Conservation (phyloP, 495 filamentous ascomycete genomes). For the Talaromyces borbonicus region DNA sequence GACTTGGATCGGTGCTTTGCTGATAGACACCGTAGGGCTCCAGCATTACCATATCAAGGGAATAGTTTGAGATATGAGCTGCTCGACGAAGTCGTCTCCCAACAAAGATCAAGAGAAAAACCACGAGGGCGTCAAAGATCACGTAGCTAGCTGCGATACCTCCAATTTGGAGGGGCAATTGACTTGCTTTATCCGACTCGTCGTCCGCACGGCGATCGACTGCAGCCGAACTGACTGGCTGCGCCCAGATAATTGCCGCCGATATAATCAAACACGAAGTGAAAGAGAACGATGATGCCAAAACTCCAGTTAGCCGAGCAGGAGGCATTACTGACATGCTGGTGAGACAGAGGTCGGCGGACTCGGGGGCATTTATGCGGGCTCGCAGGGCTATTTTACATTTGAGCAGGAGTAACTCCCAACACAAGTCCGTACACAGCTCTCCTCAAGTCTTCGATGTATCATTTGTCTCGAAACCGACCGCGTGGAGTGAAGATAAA, state of each 20-base stretch:
- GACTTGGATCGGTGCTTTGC: slow-evolving; percentile 40
- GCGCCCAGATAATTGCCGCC: background rate
- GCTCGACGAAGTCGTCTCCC: slow-evolving; percentile 48
- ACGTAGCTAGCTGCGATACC: slow-evolving; percentile 74
- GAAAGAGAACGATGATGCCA: background rate
- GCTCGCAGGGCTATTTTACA: background rate
- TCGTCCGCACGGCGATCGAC: background rate
- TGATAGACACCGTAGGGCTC: slow-evolving; percentile 37
- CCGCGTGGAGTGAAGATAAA: background rate
- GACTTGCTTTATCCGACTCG: slow-evolving; percentile 20
- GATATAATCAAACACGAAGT: background rate
- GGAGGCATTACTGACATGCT: background rate
- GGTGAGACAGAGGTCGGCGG: background rate
- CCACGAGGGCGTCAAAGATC: slow-evolving; percentile 57
- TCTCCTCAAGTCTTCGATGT: no score
- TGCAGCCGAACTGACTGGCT: background rate
- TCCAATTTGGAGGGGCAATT: slow-evolving; percentile 62
- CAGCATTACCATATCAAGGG: slow-evolving; percentile 54
- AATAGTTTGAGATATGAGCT: slow-evolving; percentile 41
- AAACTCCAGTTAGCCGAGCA: background rate
- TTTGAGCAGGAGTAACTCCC: background rate
- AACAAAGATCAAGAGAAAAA: slow-evolving; percentile 53
- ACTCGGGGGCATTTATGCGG: slow-evolving; percentile 2
- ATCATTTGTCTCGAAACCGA: background rate
- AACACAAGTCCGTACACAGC: background rate